These are phyloP conservation scores for Parathielavia appendiculata DNA, from an alignment of 495 filamentous ascomycete species.

Conservation along the genomic window DNA sequence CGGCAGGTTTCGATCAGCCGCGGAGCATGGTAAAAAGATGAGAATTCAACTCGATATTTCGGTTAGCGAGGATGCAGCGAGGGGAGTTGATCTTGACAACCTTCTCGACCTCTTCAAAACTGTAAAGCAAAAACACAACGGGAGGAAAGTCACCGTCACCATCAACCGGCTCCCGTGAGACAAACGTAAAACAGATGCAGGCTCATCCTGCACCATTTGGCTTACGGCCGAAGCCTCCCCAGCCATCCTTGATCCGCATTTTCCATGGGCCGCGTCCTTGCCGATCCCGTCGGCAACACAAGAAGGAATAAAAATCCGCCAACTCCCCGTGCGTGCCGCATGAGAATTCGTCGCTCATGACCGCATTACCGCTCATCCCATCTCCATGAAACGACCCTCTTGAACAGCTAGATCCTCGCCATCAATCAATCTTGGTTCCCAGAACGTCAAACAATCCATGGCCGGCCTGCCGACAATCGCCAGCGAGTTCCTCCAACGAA, in stretches of 20 bases:
- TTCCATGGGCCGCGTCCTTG: not conserved
- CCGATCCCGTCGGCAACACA: not conserved
- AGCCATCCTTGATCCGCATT: not conserved
- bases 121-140: constrained; percentile 26
- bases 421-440: not conserved
- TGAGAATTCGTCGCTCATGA: constrained; percentile 4
- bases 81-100: constrained; percentile 24
- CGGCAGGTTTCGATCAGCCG: constrained; percentile 28
- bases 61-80: constrained; percentile 22
- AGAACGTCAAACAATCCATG: not conserved
- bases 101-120: constrained; percentile 30
- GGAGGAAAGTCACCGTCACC: constrained; percentile 27
- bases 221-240: not conserved
- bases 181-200: too few relatives aligned
- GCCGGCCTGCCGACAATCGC: not conserved
- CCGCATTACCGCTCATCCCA: not conserved
- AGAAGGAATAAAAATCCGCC: not conserved
- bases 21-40: constrained; percentile 26
- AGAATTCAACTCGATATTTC: constrained; percentile 32
- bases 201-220: not conserved
- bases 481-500: not conserved
- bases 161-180: constrained; percentile 13
- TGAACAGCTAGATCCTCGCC: not conserved
- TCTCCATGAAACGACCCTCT: not conserved
- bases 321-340: not conserved